Evolutionary conservation across 495 filamentous ascomycete species (phyloP).

Genomic region (Annulohypoxylon maeteangense): DNA sequence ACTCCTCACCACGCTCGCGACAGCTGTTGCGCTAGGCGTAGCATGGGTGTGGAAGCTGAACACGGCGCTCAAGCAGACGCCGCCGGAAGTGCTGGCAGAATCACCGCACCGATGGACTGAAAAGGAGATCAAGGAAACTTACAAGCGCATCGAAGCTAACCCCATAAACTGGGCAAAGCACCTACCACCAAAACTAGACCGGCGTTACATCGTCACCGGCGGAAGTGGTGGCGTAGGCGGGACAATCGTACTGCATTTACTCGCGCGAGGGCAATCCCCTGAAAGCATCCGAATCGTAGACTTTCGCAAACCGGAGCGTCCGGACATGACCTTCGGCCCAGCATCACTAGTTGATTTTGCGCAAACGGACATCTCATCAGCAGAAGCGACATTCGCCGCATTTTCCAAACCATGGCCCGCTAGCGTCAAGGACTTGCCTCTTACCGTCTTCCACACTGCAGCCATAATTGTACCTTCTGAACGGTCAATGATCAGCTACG

Average conservation of each 20-base stretch:
- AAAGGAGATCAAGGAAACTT: constrained; percentile 59
- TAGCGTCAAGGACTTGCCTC: constrained; percentile 55
- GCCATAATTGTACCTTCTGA: constrained; percentile 63
- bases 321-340: constrained; percentile 50
- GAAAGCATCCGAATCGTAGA: constrained; percentile 66
- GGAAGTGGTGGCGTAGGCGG: constrained; percentile 69
- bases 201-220: constrained; percentile 68
- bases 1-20: constrained; percentile 20
- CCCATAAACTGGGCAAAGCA: constrained; percentile 60
- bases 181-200: constrained; percentile 63
- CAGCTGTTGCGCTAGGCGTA: constrained; percentile 44
- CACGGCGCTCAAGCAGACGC: constrained; percentile 58
- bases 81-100: constrained; percentile 53
- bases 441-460: constrained; percentile 70
- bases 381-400: constrained; percentile 55
- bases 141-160: constrained; percentile 55
- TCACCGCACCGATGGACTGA: constrained; percentile 65
- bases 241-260: constrained; percentile 64
- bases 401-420: constrained; percentile 64
- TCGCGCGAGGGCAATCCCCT: constrained; percentile 64
- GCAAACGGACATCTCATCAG: constrained; percentile 65
- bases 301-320: constrained; percentile 55
- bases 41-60: constrained; percentile 65
- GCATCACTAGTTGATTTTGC: constrained; percentile 57
- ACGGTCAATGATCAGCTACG: constrained; percentile 58